Percentiles rank a stretch among this genome's conserved stretches.
Conservation (phyloP, 768 basidiomycete species). For the Leccinum subgranulosum region DNA sequence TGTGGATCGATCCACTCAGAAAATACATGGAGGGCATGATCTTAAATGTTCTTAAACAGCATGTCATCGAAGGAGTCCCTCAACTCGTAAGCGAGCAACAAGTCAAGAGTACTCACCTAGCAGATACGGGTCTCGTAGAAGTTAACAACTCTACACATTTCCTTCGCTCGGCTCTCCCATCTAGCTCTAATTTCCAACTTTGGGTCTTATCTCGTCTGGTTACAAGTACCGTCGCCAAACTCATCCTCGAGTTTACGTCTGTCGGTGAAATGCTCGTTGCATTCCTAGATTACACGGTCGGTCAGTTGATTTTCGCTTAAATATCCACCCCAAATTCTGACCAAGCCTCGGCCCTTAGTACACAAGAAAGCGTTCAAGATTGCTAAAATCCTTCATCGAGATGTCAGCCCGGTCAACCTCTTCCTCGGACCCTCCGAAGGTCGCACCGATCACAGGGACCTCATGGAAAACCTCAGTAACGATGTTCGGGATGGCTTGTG, state of each 20-base stretch:
- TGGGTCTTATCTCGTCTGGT: background rate
- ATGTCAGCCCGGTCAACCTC: background rate
- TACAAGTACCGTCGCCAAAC: background rate
- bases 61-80: background rate
- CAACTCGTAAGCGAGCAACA: background rate
- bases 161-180: background rate
- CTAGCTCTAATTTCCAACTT: background rate
- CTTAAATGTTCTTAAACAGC: background rate
- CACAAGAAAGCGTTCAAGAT: background rate
- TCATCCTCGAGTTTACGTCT: background rate
- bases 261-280: background rate
- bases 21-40: background rate
- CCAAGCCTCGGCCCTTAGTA: background rate
- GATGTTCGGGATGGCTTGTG: background rate
- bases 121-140: background rate
- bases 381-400: background rate
- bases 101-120: background rate
- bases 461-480: background rate
- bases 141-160: background rate
- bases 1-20: background rate
- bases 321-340: background rate
- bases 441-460: background rate
- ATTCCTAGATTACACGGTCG: background rate
- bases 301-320: background rate
- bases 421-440: background rate